These are phyloP conservation scores for Beauveria bassiana DNA, from an alignment of 2,329 filamentous ascomycete species.

Conservation along the genomic window DNA sequence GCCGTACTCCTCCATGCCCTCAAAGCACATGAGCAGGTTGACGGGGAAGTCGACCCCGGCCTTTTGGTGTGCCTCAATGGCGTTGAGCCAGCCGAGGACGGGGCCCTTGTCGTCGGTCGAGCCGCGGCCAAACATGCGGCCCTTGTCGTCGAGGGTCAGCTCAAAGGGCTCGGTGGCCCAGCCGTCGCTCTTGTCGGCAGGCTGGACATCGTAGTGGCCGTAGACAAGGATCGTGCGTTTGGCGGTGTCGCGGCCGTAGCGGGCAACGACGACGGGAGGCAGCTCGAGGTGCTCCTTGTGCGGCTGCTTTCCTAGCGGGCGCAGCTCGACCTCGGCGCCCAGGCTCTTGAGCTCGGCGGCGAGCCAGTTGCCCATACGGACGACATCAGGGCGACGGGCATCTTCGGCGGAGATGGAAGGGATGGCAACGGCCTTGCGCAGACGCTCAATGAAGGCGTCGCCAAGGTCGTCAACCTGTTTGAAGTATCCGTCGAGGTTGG, in stretches of 20 bases:
- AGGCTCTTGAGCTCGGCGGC: conserved; percentile 73
- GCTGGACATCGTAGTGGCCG: conserved; percentile 98
- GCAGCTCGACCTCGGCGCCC: conserved; percentile 80
- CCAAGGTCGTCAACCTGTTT: conserved; percentile 79
- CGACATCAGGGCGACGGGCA: conserved; percentile 79
- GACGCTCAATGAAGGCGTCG: conserved; percentile 77
- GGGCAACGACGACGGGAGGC: conserved; percentile 83
- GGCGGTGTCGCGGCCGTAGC: conserved; percentile 84
- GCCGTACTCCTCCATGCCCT: conserved; percentile 99
- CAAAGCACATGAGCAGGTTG: conserved; percentile 98
- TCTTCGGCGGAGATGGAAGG: conserved; percentile 93
- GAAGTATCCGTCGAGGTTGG: conserved; percentile 87
- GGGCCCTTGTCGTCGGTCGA: conserved; percentile 97
- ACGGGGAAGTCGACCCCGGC: conserved; percentile 91
- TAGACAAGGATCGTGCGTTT: conserved; percentile 96
- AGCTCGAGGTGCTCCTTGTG: conserved; percentile 85
- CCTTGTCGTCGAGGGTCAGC: conserved; percentile 79
- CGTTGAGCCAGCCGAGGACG: conserved; percentile 94
- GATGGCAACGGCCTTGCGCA: conserved; percentile 89
- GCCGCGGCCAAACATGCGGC: conserved; percentile 91
- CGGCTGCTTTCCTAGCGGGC: conserved; percentile 83
- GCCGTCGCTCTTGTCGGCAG: conserved; percentile 84
- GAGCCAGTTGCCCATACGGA: conserved; percentile 93
- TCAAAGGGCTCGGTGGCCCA: conserved; percentile 95
- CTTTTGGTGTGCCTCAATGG: conserved; percentile 95